Percentiles rank a stretch among this genome's conserved stretches.
Evolutionary conservation across 1,139 yeast species (phyloP).

Genomic region (Blastobotrys petasosporus): DNA sequence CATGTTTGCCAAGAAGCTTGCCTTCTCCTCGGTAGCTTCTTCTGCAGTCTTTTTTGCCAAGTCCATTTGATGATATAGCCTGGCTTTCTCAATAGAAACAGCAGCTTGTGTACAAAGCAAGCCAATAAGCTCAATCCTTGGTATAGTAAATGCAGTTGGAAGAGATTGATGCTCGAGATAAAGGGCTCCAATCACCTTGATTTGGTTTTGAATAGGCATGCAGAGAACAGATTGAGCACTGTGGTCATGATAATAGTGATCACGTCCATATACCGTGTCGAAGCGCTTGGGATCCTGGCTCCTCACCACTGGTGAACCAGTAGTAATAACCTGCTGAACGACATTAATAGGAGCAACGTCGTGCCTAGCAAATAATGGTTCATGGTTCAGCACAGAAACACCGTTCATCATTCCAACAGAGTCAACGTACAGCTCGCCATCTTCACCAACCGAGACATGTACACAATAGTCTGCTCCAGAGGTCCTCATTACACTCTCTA

Average conservation of each 20-base stretch:
- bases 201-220: constrained; percentile 44
- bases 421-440: constrained; percentile 36
- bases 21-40: constrained; percentile 52
- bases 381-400: constrained; percentile 36
- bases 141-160: constrained; percentile 31
- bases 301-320: constrained; percentile 39
- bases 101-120: constrained; percentile 51
- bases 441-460: constrained; percentile 37
- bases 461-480: constrained; percentile 45
- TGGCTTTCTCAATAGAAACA: constrained; percentile 47
- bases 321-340: constrained; percentile 38
- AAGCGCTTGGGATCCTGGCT: constrained; percentile 39
- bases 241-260: constrained; percentile 40
- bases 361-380: constrained; percentile 40
- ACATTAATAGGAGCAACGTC: constrained; percentile 45
- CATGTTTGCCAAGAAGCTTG: constrained; percentile 55
- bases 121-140: constrained; percentile 41
- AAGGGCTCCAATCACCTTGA: constrained; percentile 44
- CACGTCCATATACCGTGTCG: constrained; percentile 37
- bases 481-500: constrained; percentile 40
- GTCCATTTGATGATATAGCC: constrained; percentile 46
- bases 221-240: constrained; percentile 40
- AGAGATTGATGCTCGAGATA: constrained; percentile 41
- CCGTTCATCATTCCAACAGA: constrained; percentile 43
- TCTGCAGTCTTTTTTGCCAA: constrained; percentile 52